Evolutionary conservation across 331 rosid genomes (phyloP).

Genomic region (Malus hybrid): DNA sequence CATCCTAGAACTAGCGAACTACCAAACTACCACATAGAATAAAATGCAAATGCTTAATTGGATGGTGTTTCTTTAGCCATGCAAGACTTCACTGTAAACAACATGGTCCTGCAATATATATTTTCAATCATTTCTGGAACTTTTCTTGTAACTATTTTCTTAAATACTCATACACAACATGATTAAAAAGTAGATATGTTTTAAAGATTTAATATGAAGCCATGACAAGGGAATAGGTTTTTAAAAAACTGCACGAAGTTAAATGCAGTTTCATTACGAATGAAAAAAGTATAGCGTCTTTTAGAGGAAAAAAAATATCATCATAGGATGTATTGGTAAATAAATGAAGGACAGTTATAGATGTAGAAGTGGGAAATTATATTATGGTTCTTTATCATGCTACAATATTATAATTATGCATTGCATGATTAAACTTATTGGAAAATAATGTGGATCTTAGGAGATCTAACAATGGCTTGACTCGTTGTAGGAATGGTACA

Average conservation of each 20-base stretch:
- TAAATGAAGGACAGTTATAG: neutral
- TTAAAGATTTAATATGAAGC: neutral
- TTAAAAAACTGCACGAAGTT: neutral
- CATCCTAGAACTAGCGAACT: neutral
- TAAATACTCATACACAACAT: neutral
- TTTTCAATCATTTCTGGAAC: neutral
- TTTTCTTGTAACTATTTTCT: neutral
- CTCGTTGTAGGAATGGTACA: conserved; percentile 31
- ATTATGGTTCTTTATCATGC: neutral
- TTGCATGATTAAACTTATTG: neutral
- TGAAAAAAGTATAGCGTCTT: neutral
- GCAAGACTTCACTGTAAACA: neutral
- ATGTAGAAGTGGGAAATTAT: neutral
- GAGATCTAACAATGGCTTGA: neutral
- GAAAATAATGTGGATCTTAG: neutral
- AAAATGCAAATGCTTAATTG: neutral
- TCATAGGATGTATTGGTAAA: neutral
- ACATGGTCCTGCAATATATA: neutral
- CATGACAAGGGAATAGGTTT: neutral
- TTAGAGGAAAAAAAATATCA: neutral
- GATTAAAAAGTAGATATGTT: neutral
- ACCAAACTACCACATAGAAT: neutral
- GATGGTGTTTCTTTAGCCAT: neutral
- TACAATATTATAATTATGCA: neutral
- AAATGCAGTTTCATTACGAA: neutral